Evolutionary conservation across 148 eudicot genomes (phyloP), one percentile per base, ranked within the genome.

Genomic region (Agrostemma githago): DNA sequence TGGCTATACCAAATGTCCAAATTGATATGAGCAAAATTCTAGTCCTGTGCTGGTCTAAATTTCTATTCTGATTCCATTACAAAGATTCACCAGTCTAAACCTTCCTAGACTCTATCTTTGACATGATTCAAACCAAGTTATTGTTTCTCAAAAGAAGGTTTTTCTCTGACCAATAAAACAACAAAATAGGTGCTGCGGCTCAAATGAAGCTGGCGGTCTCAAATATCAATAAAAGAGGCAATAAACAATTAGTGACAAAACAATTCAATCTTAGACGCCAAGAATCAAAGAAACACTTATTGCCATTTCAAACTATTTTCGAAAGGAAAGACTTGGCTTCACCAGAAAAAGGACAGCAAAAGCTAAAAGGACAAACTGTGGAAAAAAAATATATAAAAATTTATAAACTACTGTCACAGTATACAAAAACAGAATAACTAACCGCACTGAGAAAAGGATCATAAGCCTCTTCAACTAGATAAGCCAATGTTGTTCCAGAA

Each of bases 401-500:
- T 26, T 26, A 26, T 26, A 39, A 77, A 15, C 9, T 16, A 54
- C 1, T 58, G 26, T 65, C 64, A 68, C 53, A 39, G n/a, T 11
- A 41, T 8, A 51, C 9, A 70, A 3, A 8, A 79, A 68, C 34
- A 54, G 16, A 57, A 17, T 34, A 72, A 86, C 98, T 88, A 78
- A 95, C 98, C 69, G 89, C 90, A 72, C 68, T 84, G 68, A 92
- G 87, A 79, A 95, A 88, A 71, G 96, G 92, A 68, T 88, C 89
- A 83, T 86, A 95, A 70, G 93, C 97, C 79, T 84, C 97, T 85
- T 86, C 97, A 53, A 92, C 88, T 37, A 95, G 88, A 75, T 92
- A 95, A 63, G 97, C 86, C 84, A 92, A 83, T 57, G 98, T 95
- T 61, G 98, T 95, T 83, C 98, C 98, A 62, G 98, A 85, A 82